phyloP scores from a whole-genome alignment of 2,329 filamentous ascomycete genomes.

The Pseudogymnoascus sp. region DNA sequence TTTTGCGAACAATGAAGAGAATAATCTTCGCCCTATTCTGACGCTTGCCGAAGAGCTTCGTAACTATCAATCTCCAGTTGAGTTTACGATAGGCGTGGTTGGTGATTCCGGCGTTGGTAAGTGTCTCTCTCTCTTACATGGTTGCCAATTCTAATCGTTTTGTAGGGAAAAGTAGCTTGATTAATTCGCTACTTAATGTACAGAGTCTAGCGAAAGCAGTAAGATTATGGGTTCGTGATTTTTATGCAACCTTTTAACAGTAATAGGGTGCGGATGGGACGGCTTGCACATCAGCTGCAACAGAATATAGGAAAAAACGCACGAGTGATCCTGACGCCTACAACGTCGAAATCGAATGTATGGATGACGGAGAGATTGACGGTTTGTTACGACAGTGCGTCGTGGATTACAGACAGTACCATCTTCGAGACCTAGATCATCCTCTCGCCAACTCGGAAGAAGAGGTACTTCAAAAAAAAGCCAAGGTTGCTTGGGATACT shows the following conservation, averaged over 20 bases:
- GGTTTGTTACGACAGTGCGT: slow-evolving; percentile 14
- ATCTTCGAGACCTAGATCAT: slow-evolving; percentile 10
- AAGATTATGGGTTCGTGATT: neutral
- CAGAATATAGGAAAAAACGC: slow-evolving; percentile 15
- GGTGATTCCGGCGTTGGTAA: slow-evolving; percentile 17
- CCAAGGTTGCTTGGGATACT: slow-evolving; percentile 14
- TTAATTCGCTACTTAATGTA: slow-evolving; percentile 14
- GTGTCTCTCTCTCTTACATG: neutral
- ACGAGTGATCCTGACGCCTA: slow-evolving; percentile 11
- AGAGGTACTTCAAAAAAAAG: slow-evolving; percentile 10
- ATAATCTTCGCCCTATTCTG: slow-evolving; percentile 13
- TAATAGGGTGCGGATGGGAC: slow-evolving; percentile 12
- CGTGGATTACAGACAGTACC: slow-evolving; percentile 14
- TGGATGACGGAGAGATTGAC: slow-evolving; percentile 13
- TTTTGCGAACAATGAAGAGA: slow-evolving; percentile 13
- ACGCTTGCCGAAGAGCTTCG: slow-evolving; percentile 16
- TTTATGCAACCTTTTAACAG: neutral
- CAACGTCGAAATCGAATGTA: slow-evolving; percentile 15
- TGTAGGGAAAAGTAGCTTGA: slow-evolving; percentile 16
- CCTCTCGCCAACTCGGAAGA: neutral
- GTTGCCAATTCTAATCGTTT: slow-evolving; percentile 1
- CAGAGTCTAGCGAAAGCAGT: slow-evolving; percentile 15
- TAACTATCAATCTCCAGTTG: slow-evolving; percentile 15
- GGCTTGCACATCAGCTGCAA: slow-evolving; percentile 14
- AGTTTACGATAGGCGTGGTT: slow-evolving; percentile 16